These are phyloP conservation scores for Arabidopsis thaliana DNA, from an alignment of 345 rosid species.

Conservation along the genomic window TAIR10.1 NC_003070.9:5945501-5946000, in stretches of 20 bases:
- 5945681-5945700: neutral
- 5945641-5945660: conserved; percentile 8
- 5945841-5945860: conserved; percentile 13
- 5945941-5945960: neutral
- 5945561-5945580: neutral
- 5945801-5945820: conserved; percentile 38
- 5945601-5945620: neutral
- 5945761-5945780: conserved; percentile 3
- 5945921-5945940: neutral
- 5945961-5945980: neutral
- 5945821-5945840: conserved; percentile 15
- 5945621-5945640: neutral
- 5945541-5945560: neutral
- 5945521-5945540: neutral
- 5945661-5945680: neutral
- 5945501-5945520: conserved; percentile 1
- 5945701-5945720: neutral
- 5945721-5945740: conserved; percentile 9
- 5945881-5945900: neutral
- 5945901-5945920: neutral
- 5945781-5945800: conserved; percentile 30
- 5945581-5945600: conserved; percentile 10
- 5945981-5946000: neutral
- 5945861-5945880: conserved; percentile 11
- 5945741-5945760: neutral